These are phyloP conservation scores for Plasmodium vinckei DNA, from an alignment of 169 alveolate genomes.

Conservation along the genomic window DNA sequence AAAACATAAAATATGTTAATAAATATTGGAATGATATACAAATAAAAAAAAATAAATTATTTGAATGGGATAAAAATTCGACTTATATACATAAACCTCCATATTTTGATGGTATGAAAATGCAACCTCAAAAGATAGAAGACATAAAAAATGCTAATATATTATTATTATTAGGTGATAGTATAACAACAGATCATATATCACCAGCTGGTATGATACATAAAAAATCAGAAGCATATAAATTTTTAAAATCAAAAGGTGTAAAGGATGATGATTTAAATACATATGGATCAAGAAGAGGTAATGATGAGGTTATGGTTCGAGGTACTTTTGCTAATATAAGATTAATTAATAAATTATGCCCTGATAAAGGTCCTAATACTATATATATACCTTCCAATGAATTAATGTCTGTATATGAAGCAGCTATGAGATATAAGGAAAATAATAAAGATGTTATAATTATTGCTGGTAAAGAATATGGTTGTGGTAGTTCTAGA, in stretches of 20 bases:
- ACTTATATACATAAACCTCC: constrained; percentile 97
- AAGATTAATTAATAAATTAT: constrained; percentile 93
- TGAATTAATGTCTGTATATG: constrained; percentile 90
- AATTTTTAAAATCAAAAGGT: constrained; percentile 88
- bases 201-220: constrained; percentile 98
- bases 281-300: constrained; percentile 97
- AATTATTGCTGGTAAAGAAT: constrained; percentile 95
- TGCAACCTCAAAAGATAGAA: constrained; percentile 58
- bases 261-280: constrained; percentile 93
- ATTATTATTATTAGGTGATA: constrained; percentile 92
- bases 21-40: constrained; percentile 93
- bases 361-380: constrained; percentile 93
- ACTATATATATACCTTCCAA: constrained; percentile 94
- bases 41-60: constrained; percentile 91
- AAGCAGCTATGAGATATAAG: constrained; percentile 92
- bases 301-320: constrained; percentile 97
- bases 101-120: constrained; percentile 88
- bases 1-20: constrained; percentile 92
- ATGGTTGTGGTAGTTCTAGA: constrained; percentile 97
- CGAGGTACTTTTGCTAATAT: constrained; percentile 98
- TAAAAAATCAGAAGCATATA: constrained; percentile 95
- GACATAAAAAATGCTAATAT: constrained; percentile 84
- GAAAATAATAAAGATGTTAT: constrained; percentile 78
- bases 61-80: constrained; percentile 93
- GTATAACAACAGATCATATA: constrained; percentile 98